Conservation (phyloP, 2,329 filamentous ascomycete genomes). For the Amylocarpus encephaloides region DNA sequence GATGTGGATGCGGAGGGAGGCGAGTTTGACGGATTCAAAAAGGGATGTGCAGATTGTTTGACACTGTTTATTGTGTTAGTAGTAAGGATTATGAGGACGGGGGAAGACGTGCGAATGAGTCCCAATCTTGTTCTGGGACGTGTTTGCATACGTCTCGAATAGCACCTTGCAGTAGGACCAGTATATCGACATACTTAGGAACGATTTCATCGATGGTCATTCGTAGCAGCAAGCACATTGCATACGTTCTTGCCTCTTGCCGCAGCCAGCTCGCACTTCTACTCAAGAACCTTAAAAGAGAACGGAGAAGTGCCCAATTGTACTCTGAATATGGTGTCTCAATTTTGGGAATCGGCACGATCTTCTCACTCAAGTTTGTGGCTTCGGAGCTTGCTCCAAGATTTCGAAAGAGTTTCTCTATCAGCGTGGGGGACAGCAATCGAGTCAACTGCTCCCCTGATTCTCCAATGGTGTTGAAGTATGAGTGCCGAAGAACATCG, state of each 20-base stretch:
- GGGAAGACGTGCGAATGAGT: constrained; percentile 32
- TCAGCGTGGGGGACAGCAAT: constrained; percentile 39
- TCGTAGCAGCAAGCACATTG: constrained; percentile 44
- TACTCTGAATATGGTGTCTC: constrained; percentile 20
- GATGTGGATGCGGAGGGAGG: constrained; percentile 49
- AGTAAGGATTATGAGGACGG: background rate
- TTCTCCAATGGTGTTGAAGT: constrained; percentile 47
- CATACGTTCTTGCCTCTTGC: constrained; percentile 28
- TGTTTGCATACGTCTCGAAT: constrained; percentile 39
- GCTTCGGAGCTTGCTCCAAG: constrained; percentile 51
- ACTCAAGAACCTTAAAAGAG: constrained; percentile 21
- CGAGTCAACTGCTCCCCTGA: constrained; percentile 18
- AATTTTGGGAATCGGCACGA: constrained; percentile 16
- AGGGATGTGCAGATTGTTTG: constrained; percentile 42
- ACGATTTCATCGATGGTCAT: constrained; percentile 50
- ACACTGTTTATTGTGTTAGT: constrained; percentile 37
- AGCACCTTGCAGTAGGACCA: constrained; percentile 37
- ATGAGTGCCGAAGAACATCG: constrained; percentile 52
- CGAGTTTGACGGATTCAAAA: constrained; percentile 40
- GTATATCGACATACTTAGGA: constrained; percentile 37
- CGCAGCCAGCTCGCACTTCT: constrained; percentile 25
- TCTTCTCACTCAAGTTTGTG: constrained; percentile 25
- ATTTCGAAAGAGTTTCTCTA: constrained; percentile 49
- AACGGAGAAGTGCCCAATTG: constrained; percentile 25
- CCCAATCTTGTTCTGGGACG: constrained; percentile 36